Percentiles rank a stretch among this genome's conserved stretches.
Evolutionary conservation across 2,329 filamentous ascomycete species (phyloP).

Genomic region (Chaetothyriales sp.): DNA sequence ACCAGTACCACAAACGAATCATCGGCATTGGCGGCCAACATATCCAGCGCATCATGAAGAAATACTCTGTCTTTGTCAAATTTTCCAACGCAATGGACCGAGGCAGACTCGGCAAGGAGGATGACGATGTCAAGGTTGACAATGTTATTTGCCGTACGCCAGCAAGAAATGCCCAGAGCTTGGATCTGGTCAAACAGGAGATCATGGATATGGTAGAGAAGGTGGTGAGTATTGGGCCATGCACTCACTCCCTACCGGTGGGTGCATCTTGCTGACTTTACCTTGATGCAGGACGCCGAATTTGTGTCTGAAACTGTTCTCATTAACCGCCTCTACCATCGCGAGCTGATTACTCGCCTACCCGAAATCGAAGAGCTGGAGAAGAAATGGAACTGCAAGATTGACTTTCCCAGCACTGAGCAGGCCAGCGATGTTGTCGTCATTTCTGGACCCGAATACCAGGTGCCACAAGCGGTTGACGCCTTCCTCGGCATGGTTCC

Average conservation of each 20-base stretch:
- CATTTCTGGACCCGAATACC: conserved; percentile 92
- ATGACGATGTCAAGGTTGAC: conserved; percentile 96
- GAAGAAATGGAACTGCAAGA: conserved; percentile 99
- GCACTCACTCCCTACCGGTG: conserved; percentile 3
- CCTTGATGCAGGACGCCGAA: conserved; percentile 58
- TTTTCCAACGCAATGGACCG: conserved; percentile 99
- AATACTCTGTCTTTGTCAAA: conserved; percentile 98
- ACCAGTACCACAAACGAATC: conserved; percentile 98
- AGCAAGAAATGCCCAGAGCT: conserved; percentile 86
- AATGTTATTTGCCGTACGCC: conserved; percentile 98
- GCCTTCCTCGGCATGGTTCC: conserved; percentile 96
- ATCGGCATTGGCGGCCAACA: conserved; percentile 97
- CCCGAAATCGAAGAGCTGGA: conserved; percentile 85
- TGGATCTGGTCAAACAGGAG: conserved; percentile 95
- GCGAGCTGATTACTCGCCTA: conserved; percentile 78
- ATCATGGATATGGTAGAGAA: conserved; percentile 99
- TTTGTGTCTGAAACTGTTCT: conserved; percentile 88
- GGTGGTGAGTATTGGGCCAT: conserved; percentile 42
- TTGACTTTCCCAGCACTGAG: conserved; percentile 93
- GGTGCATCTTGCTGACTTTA: conserved; percentile 13
- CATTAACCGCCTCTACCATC: conserved; percentile 88
- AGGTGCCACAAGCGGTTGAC: conserved; percentile 92
- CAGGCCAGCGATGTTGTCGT: conserved; percentile 92
- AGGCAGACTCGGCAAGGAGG: conserved; percentile 81
- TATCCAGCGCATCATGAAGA: conserved; percentile 99